Percentiles rank a stretch among this genome's conserved stretches.
phyloP scores from a whole-genome alignment of 2,329 filamentous ascomycete genomes.

The Venturia oleaginea region DNA sequence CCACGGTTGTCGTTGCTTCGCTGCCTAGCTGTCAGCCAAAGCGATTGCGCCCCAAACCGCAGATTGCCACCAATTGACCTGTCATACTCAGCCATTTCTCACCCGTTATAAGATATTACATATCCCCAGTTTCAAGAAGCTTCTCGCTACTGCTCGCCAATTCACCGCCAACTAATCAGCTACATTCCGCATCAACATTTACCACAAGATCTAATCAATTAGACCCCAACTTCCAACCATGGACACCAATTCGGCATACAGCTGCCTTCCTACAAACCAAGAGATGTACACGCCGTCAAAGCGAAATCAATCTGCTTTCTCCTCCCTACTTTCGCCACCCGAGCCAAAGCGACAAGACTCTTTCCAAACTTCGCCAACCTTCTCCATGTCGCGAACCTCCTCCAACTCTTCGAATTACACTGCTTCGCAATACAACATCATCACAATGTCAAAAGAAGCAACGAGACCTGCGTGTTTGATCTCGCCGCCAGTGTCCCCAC shows the following conservation, averaged over 20 bases:
- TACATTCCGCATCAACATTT: not conserved
- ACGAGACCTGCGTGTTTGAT: constrained; percentile 15
- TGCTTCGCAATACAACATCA: constrained; percentile 20
- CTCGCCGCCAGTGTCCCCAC: constrained; percentile 33
- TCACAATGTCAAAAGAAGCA: constrained; percentile 14
- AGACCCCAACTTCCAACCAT: not conserved
- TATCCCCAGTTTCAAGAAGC: not conserved
- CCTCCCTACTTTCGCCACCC: constrained; percentile 31
- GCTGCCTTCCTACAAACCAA: not conserved
- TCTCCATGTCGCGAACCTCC: constrained; percentile 19
- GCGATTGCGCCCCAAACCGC: not conserved
- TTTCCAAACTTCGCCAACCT: constrained; percentile 27
- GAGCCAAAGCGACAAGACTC: constrained; percentile 30
- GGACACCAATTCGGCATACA: constrained; percentile 1
- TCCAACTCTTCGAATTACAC: constrained; percentile 23
- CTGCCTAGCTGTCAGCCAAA: not conserved
- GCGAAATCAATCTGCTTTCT: not conserved
- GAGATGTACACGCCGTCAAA: not conserved
- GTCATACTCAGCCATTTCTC: not conserved
- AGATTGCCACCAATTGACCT: constrained; percentile 5
- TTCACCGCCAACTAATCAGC: not conserved
- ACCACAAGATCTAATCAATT: not conserved
- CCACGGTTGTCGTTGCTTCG: not conserved
- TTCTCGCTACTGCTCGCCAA: not conserved
- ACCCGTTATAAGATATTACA: not conserved